phyloP scores from a whole-genome alignment of 2,329 filamentous ascomycete species.

The Seiridium unicorne region DNA sequence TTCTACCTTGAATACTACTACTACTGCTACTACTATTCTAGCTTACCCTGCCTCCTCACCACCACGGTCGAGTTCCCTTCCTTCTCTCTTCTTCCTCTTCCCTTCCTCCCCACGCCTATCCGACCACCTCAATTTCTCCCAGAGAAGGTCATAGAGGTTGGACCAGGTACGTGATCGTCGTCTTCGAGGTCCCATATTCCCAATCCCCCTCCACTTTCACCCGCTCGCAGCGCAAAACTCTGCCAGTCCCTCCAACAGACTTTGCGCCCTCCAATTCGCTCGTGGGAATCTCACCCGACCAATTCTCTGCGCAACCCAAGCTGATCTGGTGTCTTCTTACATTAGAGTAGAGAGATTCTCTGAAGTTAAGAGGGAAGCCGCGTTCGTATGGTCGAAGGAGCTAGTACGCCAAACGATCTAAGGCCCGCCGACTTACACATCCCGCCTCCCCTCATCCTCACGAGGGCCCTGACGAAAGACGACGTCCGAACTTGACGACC shows the following conservation, averaged over 20 bases:
- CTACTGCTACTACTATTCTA: slow-evolving; percentile 11
- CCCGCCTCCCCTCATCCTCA: too few relatives aligned
- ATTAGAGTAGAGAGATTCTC: slow-evolving; percentile 23
- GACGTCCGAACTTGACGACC: not conserved
- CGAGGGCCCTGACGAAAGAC: too few relatives aligned
- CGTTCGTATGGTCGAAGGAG: not conserved
- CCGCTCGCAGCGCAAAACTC: slow-evolving; percentile 18
- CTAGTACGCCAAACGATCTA: slow-evolving; percentile 18
- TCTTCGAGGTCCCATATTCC: not conserved
- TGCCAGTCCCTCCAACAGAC: not conserved
- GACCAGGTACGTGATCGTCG: slow-evolving; percentile 26
- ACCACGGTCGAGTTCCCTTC: slow-evolving; percentile 24
- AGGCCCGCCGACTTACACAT: not conserved
- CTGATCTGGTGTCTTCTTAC: slow-evolving; percentile 19
- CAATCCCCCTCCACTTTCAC: not conserved
- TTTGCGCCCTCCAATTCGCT: slow-evolving; percentile 4
- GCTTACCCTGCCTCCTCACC: slow-evolving; percentile 18
- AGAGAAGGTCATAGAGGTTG: slow-evolving; percentile 23
- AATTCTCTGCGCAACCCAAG: slow-evolving; percentile 16
- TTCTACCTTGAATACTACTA: slow-evolving; percentile 13
- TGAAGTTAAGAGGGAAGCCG: too few relatives aligned
- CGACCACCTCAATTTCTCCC: slow-evolving; percentile 33
- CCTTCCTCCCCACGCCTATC: slow-evolving; percentile 31
- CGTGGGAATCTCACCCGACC: not conserved
- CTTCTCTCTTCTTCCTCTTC: slow-evolving; percentile 28